These are phyloP conservation scores for Ogataea zsoltii DNA, from an alignment of 805 yeast genomes.

Conservation along the genomic window DNA sequence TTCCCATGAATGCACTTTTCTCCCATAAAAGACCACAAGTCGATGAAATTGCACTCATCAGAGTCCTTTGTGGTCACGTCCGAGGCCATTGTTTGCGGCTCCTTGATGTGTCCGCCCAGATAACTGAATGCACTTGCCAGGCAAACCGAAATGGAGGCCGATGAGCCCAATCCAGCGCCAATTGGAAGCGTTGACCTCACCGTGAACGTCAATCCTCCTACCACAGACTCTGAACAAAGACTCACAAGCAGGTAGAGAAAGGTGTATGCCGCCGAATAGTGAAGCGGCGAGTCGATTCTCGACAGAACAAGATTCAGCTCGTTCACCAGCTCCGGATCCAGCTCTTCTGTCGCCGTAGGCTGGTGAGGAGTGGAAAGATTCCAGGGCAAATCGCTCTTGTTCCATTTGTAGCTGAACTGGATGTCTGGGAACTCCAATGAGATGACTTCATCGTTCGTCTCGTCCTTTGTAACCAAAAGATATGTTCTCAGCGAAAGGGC, in stretches of 20 bases:
- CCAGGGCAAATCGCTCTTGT: conserved; percentile 62
- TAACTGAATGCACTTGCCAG: conserved; percentile 71
- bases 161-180: conserved; percentile 96
- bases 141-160: conserved; percentile 88
- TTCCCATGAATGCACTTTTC: conserved; percentile 95
- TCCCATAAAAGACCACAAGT: conserved; percentile 87
- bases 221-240: conserved; percentile 47
- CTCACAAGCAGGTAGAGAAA: conserved; percentile 76
- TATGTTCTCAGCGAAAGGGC: conserved; percentile 86
- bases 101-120: conserved; percentile 53
- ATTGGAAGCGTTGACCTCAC: conserved; percentile 86
- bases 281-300: conserved; percentile 54
- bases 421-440: conserved; percentile 85
- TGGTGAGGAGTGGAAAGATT: conserved; percentile 31
- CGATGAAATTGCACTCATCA: conserved; percentile 60
- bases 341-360: conserved; percentile 47
- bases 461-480: conserved; percentile 56
- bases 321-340: conserved; percentile 58
- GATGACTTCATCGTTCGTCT: conserved; percentile 42
- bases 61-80: conserved; percentile 39
- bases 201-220: conserved; percentile 56
- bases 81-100: conserved; percentile 36
- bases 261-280: conserved; percentile 76
- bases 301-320: conserved; percentile 46
- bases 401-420: conserved; percentile 65